Conservation (phyloP, 73 alveolate species). For the Symbiodinium pilosum region DNA sequence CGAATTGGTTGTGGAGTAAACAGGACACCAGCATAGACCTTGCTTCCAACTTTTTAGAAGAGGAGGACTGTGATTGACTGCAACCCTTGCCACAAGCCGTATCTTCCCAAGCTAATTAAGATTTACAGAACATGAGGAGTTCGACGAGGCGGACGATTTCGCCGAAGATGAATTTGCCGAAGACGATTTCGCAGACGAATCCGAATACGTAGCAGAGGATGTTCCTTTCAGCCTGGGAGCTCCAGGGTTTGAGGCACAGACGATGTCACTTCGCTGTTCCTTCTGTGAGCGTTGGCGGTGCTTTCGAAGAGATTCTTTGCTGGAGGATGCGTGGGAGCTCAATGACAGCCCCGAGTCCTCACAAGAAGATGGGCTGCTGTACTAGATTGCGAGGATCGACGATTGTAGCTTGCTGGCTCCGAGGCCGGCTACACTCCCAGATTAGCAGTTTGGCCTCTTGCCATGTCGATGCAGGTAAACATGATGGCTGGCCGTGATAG, state of each 20-base stretch:
- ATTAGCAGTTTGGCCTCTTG: neutral
- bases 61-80: neutral
- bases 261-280: too few species aligned
- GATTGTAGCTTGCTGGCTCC: too few species aligned
- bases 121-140: conserved; percentile 4
- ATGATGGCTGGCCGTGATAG: neutral
- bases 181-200: conserved; percentile 64
- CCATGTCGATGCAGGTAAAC: too few species aligned
- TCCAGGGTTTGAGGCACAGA: conserved; percentile 10
- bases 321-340: conserved; percentile 84
- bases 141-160: conserved; percentile 76
- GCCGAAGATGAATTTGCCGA: conserved; percentile 81
- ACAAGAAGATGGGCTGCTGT: conserved; percentile 26
- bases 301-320: neutral
- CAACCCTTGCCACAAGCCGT: neutral
- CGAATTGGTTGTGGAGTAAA: neutral
- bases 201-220: conserved; percentile 64
- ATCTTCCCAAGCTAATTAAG: too few species aligned
- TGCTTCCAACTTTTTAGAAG: neutral
- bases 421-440: too few species aligned
- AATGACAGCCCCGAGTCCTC: conserved; percentile 18
- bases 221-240: conserved; percentile 83
- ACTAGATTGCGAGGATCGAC: neutral
- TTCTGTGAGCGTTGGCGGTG: neutral
- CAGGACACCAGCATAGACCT: conserved; percentile 3